Percentiles rank a stretch among this genome's conserved stretches.
Evolutionary conservation across 495 filamentous ascomycete genomes (phyloP).

Genomic region (Penicillium pancosmium): DNA sequence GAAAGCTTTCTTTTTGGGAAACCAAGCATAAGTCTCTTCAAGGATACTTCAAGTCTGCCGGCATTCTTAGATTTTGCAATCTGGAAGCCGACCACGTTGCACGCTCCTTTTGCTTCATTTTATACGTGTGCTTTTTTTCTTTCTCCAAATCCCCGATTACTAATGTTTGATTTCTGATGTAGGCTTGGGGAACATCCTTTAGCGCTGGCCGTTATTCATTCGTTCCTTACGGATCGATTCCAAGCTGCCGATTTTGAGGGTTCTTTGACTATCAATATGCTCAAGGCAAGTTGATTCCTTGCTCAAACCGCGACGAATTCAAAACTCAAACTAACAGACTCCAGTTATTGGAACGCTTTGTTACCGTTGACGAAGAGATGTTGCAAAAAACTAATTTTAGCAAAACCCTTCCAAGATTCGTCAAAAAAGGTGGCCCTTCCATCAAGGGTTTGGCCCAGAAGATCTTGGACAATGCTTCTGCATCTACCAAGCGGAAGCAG

Average conservation of each 20-base stretch:
- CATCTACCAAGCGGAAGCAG: slow-evolving; percentile 53
- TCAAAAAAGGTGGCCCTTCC: slow-evolving; percentile 66
- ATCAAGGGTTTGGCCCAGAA: slow-evolving; percentile 60
- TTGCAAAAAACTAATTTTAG: slow-evolving; percentile 69
- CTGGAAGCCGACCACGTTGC: background rate
- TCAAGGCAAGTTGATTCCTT: slow-evolving; percentile 50
- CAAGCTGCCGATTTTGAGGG: slow-evolving; percentile 68
- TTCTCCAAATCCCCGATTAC: slow-evolving; percentile 21
- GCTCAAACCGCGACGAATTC: background rate
- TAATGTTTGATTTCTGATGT: slow-evolving; percentile 35
- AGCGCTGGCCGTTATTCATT: slow-evolving; percentile 58
- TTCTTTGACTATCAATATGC: slow-evolving; percentile 61
- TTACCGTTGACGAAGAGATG: slow-evolving; percentile 62
- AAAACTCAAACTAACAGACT: slow-evolving; percentile 4
- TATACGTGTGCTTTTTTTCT: background rate
- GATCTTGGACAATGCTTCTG: slow-evolving; percentile 59
- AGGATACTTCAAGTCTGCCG: too few species aligned
- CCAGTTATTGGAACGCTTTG: slow-evolving; percentile 64
- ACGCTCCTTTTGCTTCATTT: too few species aligned
- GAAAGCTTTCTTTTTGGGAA: background rate
- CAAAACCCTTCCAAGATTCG: slow-evolving; percentile 61
- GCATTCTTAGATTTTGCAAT: background rate
- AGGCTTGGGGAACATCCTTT: slow-evolving; percentile 60
- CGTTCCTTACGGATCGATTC: slow-evolving; percentile 67
- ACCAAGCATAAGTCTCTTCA: background rate